These are phyloP conservation scores for Boletus eberwhitei DNA, from an alignment of 768 basidiomycete species.

Conservation along the genomic window DNA sequence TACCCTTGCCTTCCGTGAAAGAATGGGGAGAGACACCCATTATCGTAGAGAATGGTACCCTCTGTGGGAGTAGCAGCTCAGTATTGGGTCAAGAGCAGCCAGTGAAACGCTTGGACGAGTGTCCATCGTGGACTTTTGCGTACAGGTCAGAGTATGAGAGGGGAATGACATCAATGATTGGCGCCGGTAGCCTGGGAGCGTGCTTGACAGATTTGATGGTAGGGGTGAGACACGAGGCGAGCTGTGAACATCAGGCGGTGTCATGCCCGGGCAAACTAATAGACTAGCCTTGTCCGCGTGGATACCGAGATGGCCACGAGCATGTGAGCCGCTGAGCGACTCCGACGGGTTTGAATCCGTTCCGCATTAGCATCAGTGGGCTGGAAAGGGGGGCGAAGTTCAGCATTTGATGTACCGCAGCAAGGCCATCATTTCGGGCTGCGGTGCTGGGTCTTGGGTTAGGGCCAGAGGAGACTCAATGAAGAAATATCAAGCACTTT, in stretches of 20 bases:
- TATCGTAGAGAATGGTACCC: not conserved
- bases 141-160: not conserved
- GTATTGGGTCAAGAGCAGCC: not conserved
- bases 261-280: not conserved
- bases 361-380: not conserved
- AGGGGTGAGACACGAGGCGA: not conserved
- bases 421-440: not conserved
- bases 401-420: not conserved
- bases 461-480: not conserved
- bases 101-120: not conserved
- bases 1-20: not conserved
- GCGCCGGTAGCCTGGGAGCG: constrained; percentile 11
- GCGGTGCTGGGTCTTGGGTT: constrained; percentile 11
- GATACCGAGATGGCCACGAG: not conserved
- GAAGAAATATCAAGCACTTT: not conserved
- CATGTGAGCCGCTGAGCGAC: not conserved
- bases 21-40: not conserved
- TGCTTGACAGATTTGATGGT: not conserved
- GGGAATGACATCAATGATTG: constrained; percentile 11
- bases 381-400: not conserved
- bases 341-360: not conserved
- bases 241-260: not conserved
- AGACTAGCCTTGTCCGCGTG: not conserved
- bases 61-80: not conserved
- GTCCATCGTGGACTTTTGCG: not conserved